Evolutionary conservation across 208 protist species (phyloP), one percentile per base, ranked within the genome.

Genomic region (Leishmania mexicana): DNA sequence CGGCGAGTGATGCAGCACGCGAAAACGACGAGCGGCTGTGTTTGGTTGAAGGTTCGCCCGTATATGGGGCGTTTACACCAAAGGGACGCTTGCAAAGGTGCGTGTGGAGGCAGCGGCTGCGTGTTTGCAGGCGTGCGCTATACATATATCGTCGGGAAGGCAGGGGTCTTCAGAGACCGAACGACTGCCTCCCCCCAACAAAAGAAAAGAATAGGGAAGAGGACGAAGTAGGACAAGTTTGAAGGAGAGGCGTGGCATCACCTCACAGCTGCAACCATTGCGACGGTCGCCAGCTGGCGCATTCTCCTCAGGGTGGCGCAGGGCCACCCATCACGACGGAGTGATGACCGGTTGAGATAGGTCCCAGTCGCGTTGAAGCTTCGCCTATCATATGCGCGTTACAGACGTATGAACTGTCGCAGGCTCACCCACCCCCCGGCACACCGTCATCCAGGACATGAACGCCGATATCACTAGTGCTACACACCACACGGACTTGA

Each of bases 171-270:
- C 0, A 58, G 24, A 28, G 28, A n/a, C 54, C 54, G 45, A 49
- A 49, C 45, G 10, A 49, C 45, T 49, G 45, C 45, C 45, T 8
- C 45, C 10, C 45, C 10, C 45, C 10, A 5, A 13, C 62, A 58
- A 35, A 8, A 64, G 28, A 58, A 47, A 76, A 35, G 31, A 35
- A 35, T 35, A 35, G 31, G 31, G 49, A 84, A 35, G 79, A 80
- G 78, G 45, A 49, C 45, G 10, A 49, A 57, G 77, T 47, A 72
- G 28, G n/a, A 11, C 38, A 53, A 54, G 47, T 35, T 75, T 2
- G 24, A 38, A 47, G 19, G 5, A 47, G 21, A 49, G 7, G 5
- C 15, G 21, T n/a, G 7, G 38, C 13, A 10, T 62, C 57, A 21
- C 21, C 57, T n/a, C 24, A n/a, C 57, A 24, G 57, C 5, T 2